Evolutionary conservation across 441 rosid species (phyloP).

Genomic region (Caryocar brasiliense): DNA sequence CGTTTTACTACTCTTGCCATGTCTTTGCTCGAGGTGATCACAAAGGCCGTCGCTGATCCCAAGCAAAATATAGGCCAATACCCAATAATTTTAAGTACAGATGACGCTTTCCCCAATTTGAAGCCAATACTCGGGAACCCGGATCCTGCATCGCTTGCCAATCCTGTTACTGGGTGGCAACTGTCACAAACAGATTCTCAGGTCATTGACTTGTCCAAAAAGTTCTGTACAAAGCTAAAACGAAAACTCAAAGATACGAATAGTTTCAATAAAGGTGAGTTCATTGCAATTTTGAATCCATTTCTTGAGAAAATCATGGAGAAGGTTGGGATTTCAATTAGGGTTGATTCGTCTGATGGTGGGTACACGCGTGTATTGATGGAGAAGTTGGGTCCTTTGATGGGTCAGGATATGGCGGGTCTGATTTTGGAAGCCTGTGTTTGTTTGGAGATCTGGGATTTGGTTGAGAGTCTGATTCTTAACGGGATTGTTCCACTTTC

Average conservation of each 20-base stretch:
- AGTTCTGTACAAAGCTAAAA: conserved; percentile 42
- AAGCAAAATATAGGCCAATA: conserved; percentile 23
- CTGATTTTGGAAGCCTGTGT: conserved; percentile 64
- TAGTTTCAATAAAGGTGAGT: conserved; percentile 35
- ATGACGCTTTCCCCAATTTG: conserved; percentile 37
- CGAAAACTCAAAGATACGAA: conserved; percentile 49
- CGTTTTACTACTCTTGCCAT: conserved; percentile 17
- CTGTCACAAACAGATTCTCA: conserved; percentile 39
- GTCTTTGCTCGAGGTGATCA: conserved; percentile 76
- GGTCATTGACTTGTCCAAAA: conserved; percentile 34
- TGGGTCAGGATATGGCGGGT: conserved; percentile 46
- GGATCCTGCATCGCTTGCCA: conserved; percentile 37
- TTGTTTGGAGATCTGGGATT: conserved; percentile 55
- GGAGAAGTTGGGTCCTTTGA: conserved; percentile 32
- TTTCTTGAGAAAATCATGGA: conserved; percentile 46
- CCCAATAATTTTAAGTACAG: conserved; percentile 53
- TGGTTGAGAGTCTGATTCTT: conserved; percentile 46
- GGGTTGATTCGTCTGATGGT: conserved; percentile 18
- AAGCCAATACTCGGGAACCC: conserved; percentile 50
- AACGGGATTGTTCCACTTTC: conserved; percentile 37
- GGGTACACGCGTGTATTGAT: conserved; percentile 24
- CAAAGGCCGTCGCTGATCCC: conserved; percentile 34
- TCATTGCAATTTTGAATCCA: conserved; percentile 33
- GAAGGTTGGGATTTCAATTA: conserved; percentile 25
- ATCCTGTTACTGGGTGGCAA: conserved; percentile 53